Evolutionary conservation across 1,284 basidiomycete genomes (phyloP).

Genomic region (Leccinum insolens): DNA sequence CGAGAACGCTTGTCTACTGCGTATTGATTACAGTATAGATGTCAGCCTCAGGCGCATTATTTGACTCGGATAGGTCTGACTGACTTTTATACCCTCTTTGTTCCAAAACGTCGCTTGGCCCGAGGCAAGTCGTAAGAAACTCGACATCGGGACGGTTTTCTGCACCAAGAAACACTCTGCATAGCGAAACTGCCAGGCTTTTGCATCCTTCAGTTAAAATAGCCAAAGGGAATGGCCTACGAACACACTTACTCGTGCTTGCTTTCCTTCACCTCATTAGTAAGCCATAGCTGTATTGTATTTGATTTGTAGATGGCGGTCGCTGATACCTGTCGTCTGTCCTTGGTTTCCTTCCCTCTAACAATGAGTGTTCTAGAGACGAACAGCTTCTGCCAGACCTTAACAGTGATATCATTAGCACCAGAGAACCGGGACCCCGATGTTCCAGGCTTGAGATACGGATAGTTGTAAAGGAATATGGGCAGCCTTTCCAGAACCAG

Average conservation of each 20-base stretch:
- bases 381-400: neutral
- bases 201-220: neutral
- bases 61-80: neutral
- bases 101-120: constrained; percentile 63
- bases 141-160: constrained; percentile 80
- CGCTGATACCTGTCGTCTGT: neutral
- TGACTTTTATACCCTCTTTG: constrained; percentile 62
- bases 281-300: constrained; percentile 1
- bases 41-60: neutral
- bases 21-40: neutral
- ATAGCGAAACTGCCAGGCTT: constrained; percentile 68
- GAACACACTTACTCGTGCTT: constrained; percentile 65
- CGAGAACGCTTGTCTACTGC: neutral
- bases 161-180: constrained; percentile 70
- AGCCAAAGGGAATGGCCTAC: no score
- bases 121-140: constrained; percentile 87
- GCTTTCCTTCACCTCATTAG: constrained; percentile 56
- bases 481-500: constrained; percentile 7
- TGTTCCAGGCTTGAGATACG: neutral
- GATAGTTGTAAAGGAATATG: constrained; percentile 5
- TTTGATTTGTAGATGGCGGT: neutral
- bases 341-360: no score
- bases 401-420: neutral
- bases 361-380: constrained; percentile 7
- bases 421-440: neutral